Conservation (phyloP, 176 grass and related monocot species). For the Oropetium thomaeum region DNA sequence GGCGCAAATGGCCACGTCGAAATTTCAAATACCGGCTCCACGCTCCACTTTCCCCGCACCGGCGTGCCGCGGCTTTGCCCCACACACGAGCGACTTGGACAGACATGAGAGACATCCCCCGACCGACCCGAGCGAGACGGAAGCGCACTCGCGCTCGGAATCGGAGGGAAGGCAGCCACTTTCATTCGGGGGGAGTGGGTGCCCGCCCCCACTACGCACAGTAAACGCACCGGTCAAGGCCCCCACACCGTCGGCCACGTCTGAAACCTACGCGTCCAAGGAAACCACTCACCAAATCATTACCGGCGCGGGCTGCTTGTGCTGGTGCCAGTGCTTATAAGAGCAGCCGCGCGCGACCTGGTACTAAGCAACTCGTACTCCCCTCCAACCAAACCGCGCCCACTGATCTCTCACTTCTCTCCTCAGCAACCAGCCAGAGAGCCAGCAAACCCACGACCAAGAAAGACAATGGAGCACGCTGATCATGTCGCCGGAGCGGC, state of each 20-base stretch:
- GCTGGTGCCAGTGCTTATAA: slow-evolving; percentile 30
- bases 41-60: background rate
- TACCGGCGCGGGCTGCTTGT: background rate
- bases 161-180: too few species aligned
- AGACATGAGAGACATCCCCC: background rate
- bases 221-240: background rate
- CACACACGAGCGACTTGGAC: slow-evolving; percentile 31
- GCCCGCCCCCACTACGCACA: background rate
- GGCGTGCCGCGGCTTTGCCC: slow-evolving; percentile 26
- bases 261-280: slow-evolving; percentile 26
- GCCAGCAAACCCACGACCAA: background rate
- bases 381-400: slow-evolving; percentile 26
- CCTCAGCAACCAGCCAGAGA: slow-evolving; percentile 1
- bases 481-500: background rate
- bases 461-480: background rate
- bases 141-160: background rate
- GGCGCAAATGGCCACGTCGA: slow-evolving; percentile 43
- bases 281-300: slow-evolving; percentile 1
- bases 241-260: background rate
- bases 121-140: slow-evolving; percentile 18
- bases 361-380: background rate
- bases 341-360: background rate
- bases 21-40: slow-evolving; percentile 38
- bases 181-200: too few species aligned
- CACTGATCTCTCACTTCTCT: background rate